Evolutionary conservation across 331 rosid genomes (phyloP), one percentile per base, ranked within the genome.

Genomic region (Malus hybrid): DNA sequence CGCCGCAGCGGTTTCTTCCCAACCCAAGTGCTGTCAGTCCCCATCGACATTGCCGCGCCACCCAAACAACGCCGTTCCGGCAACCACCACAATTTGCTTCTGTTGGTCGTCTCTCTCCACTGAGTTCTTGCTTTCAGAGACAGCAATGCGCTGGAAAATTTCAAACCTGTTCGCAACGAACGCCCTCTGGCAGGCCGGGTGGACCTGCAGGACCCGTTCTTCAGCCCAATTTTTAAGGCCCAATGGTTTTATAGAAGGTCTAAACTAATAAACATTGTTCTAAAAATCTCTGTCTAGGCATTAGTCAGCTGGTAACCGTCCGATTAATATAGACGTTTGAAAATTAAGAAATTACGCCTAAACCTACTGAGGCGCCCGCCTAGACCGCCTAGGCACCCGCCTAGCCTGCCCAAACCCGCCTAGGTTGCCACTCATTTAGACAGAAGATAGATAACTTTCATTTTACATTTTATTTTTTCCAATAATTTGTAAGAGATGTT

Each of bases 1-100:
- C 93, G 95, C 72, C 93, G 91, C 70, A 87, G 75, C 46, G 96
- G 96, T 82, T 91, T 94, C 88, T 86, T 90, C 60, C 97, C 95
- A 11, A 92, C 97, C 97, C 93, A 90, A 67, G 88, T 84, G 2
- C 85, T 81, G 73, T 92, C 96, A 19, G 74, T 84, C 29, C 83
- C 90, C 96, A 88, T 88, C 67, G 91, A 90, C 94, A 89, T 88
- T 80, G 18, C 31, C 52, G 7, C 28, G 6, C 50, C 28, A 34
- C 9, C 52, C 52, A 66, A 66, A 36, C 70, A 36, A 5, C 70
- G 10, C 6, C 31, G 31, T 66, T 66, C 16, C 28, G 34, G 11
- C 77, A 34, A 62, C 36, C 22, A n/a, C 66, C 32, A 4, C 55
- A 22, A 56, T 72, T 50, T 59, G 50, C 39, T 13, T 22, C 24